Evolutionary conservation across 2,329 filamentous ascomycete species (phyloP).

Genomic region (Penicillium sp.): DNA sequence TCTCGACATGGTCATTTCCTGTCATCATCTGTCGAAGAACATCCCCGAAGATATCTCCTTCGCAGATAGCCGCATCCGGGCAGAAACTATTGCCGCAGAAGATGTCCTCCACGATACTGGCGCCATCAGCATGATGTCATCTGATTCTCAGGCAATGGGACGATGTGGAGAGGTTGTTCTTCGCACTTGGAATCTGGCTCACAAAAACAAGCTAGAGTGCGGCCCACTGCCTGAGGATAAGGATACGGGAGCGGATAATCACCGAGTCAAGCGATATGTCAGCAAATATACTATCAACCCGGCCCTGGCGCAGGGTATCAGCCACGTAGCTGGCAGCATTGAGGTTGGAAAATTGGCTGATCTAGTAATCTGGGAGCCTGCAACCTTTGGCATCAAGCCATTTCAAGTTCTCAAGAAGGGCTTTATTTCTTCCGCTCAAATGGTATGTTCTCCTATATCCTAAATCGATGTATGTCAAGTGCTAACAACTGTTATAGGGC

Average conservation of each 20-base stretch:
- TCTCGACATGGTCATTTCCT: constrained; percentile 98
- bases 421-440: constrained; percentile 77
- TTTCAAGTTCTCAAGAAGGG: constrained; percentile 81
- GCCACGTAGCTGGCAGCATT: constrained; percentile 80
- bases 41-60: constrained; percentile 96
- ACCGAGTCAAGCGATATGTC: constrained; percentile 86
- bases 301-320: constrained; percentile 86
- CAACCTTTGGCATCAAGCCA: constrained; percentile 86
- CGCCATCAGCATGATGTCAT: constrained; percentile 97
- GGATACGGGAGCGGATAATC: constrained; percentile 81
- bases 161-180: constrained; percentile 91
- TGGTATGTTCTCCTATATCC: constrained; percentile 38
- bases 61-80: constrained; percentile 89
- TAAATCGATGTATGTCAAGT: no score
- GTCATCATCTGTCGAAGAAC: constrained; percentile 87
- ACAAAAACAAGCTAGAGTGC: constrained; percentile 94
- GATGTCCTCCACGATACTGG: constrained; percentile 96
- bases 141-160: constrained; percentile 95
- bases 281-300: constrained; percentile 98
- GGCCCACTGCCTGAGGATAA: constrained; percentile 76
- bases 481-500: constrained; percentile 48
- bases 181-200: constrained; percentile 93
- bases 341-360: constrained; percentile 90
- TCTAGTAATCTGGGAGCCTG: constrained; percentile 81
- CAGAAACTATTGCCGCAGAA: constrained; percentile 94